Percentiles rank a stretch among this genome's conserved stretches.
Conservation (phyloP, 352 stramenopile genomes). For the Globisporangium nodosum region DNA sequence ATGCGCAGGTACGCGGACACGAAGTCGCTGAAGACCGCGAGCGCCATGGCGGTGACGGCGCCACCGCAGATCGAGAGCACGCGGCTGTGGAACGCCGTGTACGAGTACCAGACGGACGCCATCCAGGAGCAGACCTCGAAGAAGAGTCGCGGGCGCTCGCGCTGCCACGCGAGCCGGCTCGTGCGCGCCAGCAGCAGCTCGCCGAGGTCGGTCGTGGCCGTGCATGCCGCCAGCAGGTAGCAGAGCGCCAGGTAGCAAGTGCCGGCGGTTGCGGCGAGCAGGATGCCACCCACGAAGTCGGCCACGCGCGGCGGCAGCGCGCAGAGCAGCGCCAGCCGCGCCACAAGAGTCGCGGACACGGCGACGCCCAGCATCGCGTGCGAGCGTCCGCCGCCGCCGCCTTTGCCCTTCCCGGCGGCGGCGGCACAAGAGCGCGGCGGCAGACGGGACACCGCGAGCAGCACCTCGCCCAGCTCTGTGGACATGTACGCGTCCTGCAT, state of each 20-base stretch:
- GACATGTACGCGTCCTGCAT: constrained; percentile 13
- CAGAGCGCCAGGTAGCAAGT: constrained; percentile 45
- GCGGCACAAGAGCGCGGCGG: constrained; percentile 5
- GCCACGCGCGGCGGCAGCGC: constrained; percentile 33
- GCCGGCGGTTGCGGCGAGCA: constrained; percentile 45
- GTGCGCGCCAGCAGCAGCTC: constrained; percentile 48
- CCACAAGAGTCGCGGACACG: constrained; percentile 19
- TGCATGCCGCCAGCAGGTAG: constrained; percentile 24
- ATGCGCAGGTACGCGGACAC: constrained; percentile 47
- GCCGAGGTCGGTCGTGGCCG: constrained; percentile 23
- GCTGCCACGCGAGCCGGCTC: constrained; percentile 39
- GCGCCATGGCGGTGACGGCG: constrained; percentile 25
- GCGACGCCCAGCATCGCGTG: constrained; percentile 26
- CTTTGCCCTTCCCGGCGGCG: constrained; percentile 5
- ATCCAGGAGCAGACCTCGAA: constrained; percentile 74
- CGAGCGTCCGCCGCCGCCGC: not conserved
- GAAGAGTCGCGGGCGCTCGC: constrained; percentile 51
- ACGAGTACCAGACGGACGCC: constrained; percentile 61
- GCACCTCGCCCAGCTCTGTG: constrained; percentile 44
- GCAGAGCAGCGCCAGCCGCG: constrained; percentile 23
- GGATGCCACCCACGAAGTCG: constrained; percentile 42
- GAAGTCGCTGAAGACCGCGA: constrained; percentile 56
- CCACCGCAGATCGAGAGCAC: constrained; percentile 41
- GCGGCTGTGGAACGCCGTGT: constrained; percentile 42
- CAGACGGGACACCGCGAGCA: constrained; percentile 34